Percentiles rank a stretch among this genome's conserved stretches.
Conservation (phyloP, 1,284 basidiomycete species). For the Apiotrichum brassicae region DNA sequence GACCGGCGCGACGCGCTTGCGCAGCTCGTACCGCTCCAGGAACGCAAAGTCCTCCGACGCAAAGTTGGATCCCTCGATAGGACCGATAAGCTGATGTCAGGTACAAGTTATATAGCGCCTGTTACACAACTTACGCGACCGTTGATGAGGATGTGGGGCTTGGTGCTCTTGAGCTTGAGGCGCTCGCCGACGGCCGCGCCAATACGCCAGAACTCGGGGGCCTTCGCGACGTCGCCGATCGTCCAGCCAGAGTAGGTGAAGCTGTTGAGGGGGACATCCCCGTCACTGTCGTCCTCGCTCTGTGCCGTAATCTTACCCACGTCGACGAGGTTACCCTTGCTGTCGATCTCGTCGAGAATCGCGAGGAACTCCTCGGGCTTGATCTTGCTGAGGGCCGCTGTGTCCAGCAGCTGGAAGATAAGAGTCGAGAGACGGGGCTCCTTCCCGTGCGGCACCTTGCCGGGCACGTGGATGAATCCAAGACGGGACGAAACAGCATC, state of each 20-base stretch:
- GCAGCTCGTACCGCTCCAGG: slow-evolving; percentile 64
- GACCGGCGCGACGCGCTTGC: slow-evolving; percentile 62
- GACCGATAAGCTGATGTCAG: slow-evolving; percentile 58
- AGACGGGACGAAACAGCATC: slow-evolving; percentile 37
- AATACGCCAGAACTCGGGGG: slow-evolving; percentile 39
- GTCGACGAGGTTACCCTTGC: slow-evolving; percentile 19
- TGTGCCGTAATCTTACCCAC: slow-evolving; percentile 13
- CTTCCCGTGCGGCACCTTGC: not conserved
- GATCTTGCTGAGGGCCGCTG: slow-evolving; percentile 20
- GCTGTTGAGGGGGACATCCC: slow-evolving; percentile 5
- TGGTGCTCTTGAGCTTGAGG: slow-evolving; percentile 56
- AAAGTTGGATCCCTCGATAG: slow-evolving; percentile 57
- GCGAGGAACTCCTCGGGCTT: slow-evolving; percentile 30
- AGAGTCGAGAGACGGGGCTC: slow-evolving; percentile 34
- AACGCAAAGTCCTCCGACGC: slow-evolving; percentile 59
- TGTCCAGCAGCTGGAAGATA: slow-evolving; percentile 34
- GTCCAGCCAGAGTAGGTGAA: slow-evolving; percentile 24
- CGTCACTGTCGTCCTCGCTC: not conserved
- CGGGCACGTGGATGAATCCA: slow-evolving; percentile 45
- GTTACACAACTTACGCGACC: slow-evolving; percentile 65
- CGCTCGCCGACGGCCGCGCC: slow-evolving; percentile 22
- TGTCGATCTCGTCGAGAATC: slow-evolving; percentile 26
- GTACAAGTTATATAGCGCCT: not conserved
- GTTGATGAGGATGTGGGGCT: slow-evolving; percentile 65
- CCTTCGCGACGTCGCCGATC: slow-evolving; percentile 24